Conservation (phyloP, 2,329 filamentous ascomycete genomes). For the Paracoccidioides brasiliensis region DNA sequence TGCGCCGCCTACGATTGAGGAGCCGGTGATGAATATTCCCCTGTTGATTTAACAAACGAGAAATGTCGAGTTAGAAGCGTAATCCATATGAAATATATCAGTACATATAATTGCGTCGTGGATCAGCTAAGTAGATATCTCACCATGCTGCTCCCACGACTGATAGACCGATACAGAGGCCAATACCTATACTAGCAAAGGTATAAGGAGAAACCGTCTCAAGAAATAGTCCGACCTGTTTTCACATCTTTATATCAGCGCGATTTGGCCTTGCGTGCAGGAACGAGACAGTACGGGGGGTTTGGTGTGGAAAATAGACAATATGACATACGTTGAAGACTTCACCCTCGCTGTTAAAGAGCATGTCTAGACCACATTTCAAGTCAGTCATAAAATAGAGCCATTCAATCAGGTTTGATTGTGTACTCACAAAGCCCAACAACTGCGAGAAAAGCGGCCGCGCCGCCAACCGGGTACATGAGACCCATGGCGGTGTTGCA, state of each 20-base stretch:
- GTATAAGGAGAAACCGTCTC: slow-evolving; percentile 87
- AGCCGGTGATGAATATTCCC: slow-evolving; percentile 98
- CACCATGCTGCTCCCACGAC: slow-evolving; percentile 96
- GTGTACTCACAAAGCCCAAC: slow-evolving; percentile 62
- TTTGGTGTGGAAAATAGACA: slow-evolving; percentile 9
- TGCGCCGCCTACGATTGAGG: slow-evolving; percentile 91
- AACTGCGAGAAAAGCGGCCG: slow-evolving; percentile 54
- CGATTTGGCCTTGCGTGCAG: not conserved
- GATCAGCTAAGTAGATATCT: slow-evolving; percentile 6
- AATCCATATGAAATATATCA: not conserved
- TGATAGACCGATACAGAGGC: slow-evolving; percentile 86
- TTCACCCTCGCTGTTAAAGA: slow-evolving; percentile 94
- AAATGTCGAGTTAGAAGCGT: slow-evolving; percentile 2
- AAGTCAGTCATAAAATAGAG: slow-evolving; percentile 6
- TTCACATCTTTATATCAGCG: slow-evolving; percentile 17
- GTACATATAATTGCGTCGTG: not conserved
- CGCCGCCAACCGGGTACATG: slow-evolving; percentile 55
- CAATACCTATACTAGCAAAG: slow-evolving; percentile 84
- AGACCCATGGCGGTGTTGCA: slow-evolving; percentile 50
- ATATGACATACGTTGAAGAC: slow-evolving; percentile 64
- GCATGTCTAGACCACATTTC: slow-evolving; percentile 60
- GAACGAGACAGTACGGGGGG: not conserved
- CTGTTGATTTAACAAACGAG: slow-evolving; percentile 37
- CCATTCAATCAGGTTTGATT: slow-evolving; percentile 3
- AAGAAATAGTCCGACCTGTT: slow-evolving; percentile 78